These are phyloP conservation scores for Mycena rosella DNA, from an alignment of 768 basidiomycete genomes.

Conservation along the genomic window DNA sequence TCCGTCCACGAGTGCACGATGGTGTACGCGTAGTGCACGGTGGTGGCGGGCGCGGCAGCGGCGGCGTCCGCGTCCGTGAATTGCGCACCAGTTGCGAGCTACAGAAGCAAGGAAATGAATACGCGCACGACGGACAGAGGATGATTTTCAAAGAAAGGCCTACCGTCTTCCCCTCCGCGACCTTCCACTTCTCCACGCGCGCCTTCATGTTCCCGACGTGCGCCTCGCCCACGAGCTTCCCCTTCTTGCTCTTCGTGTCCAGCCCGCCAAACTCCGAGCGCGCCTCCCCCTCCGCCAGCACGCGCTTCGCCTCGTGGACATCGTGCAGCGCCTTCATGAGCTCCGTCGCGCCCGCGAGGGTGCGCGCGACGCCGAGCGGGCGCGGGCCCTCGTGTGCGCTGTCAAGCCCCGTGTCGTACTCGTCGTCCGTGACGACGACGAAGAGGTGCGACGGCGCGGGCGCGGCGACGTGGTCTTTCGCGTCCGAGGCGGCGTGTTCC, in stretches of 20 bases:
- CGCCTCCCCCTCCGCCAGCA: background rate
- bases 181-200: slow-evolving; percentile 32
- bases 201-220: slow-evolving; percentile 3
- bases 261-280: slow-evolving; percentile 3
- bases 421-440: slow-evolving; percentile 6
- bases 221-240: slow-evolving; percentile 20
- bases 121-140: background rate
- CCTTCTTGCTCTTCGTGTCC: slow-evolving; percentile 10
- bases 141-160: slow-evolving; percentile 1
- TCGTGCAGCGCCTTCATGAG: slow-evolving; percentile 10
- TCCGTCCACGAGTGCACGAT: slow-evolving; percentile 1
- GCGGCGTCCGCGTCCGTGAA: background rate
- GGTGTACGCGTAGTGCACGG: slow-evolving; percentile 22
- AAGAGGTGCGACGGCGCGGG: slow-evolving; percentile 15
- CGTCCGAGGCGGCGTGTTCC: too few relatives aligned
- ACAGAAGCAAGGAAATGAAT: background rate
- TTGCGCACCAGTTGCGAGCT: background rate
- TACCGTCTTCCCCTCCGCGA: slow-evolving; percentile 21
- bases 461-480: slow-evolving; percentile 6
- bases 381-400: slow-evolving; percentile 14
- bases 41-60: background rate
- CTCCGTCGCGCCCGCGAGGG: background rate
- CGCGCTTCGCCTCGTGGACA: slow-evolving; percentile 17
- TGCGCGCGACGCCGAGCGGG: slow-evolving; percentile 25
- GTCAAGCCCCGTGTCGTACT: slow-evolving; percentile 19